phyloP scores from a whole-genome alignment of 1,284 basidiomycete genomes.

The Serendipita sp. region DNA sequence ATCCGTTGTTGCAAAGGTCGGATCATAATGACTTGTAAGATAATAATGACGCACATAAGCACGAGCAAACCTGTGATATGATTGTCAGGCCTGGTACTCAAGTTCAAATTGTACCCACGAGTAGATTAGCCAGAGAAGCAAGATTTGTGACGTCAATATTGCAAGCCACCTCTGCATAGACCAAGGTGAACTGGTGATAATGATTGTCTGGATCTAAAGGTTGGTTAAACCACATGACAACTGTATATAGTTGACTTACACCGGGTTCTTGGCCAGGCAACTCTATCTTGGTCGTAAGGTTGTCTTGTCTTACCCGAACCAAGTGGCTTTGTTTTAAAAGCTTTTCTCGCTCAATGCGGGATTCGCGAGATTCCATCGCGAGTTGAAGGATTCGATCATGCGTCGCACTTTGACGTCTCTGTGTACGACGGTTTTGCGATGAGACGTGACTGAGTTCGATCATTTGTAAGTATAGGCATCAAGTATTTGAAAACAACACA shows the following conservation, averaged over 20 bases:
- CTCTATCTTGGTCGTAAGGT: not conserved
- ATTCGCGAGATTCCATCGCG: not conserved
- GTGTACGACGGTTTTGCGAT: not conserved
- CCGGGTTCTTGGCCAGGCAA: not conserved
- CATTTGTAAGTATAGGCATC: not conserved
- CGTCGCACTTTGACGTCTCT: not conserved
- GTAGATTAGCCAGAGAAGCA: not conserved
- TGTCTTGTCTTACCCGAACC: not conserved
- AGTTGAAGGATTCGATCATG: not conserved
- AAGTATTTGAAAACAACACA: not conserved
- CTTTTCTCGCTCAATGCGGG: conserved; percentile 2
- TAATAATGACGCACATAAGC: conserved; percentile 3
- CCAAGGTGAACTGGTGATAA: not conserved
- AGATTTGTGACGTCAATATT: not conserved
- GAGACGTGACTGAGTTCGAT: not conserved
- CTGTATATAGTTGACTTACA: not conserved
- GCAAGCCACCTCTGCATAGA: not conserved
- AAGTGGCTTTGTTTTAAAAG: not conserved
- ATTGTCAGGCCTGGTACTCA: not conserved
- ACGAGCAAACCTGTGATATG: not conserved
- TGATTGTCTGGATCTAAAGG: not conserved
- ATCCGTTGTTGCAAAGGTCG: not conserved
- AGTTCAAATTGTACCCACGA: not conserved
- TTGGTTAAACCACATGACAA: not conserved
- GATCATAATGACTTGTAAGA: conserved; percentile 3